These are phyloP conservation scores for Linum trigynum DNA, from an alignment of 345 rosid genomes.

Conservation along the genomic window DNA sequence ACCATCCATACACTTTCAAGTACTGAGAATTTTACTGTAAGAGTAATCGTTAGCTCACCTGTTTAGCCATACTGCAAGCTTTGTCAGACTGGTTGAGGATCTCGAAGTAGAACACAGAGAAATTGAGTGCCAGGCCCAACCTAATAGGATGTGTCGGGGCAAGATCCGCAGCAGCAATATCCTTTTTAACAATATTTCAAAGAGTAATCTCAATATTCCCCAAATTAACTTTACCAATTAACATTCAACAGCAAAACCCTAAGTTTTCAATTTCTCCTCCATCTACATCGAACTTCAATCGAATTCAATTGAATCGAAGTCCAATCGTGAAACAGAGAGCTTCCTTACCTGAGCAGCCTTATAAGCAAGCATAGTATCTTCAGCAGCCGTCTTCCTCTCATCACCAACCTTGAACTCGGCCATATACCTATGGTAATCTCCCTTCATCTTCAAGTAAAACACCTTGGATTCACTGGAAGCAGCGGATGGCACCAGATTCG, in stretches of 20 bases:
- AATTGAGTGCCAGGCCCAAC: conserved; percentile 75
- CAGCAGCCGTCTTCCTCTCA: conserved; percentile 88
- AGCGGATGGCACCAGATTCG: conserved; percentile 73
- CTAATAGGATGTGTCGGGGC: conserved; percentile 91
- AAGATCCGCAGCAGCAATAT: conserved; percentile 62
- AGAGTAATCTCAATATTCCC: neutral
- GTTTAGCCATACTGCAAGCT: conserved; percentile 95
- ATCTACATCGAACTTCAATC: neutral
- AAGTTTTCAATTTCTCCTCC: neutral
- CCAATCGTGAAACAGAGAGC: neutral
- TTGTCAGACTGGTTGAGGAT: conserved; percentile 84
- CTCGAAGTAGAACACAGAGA: conserved; percentile 85
- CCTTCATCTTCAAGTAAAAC: conserved; percentile 93
- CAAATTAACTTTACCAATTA: too few relatives aligned
- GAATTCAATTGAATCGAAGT: neutral
- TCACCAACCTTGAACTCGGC: conserved; percentile 88
- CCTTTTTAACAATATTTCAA: conserved; percentile 28
- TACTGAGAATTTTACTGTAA: too few relatives aligned
- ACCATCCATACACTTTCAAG: neutral
- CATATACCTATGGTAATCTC: conserved; percentile 85
- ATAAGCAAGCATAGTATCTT: conserved; percentile 87
- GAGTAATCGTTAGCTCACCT: conserved; percentile 28
- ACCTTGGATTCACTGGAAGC: conserved; percentile 71
- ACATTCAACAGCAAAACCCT: neutral
- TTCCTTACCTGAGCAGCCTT: conserved; percentile 75